Percentiles rank a stretch among this genome's conserved stretches.
Evolutionary conservation across 345 rosid genomes (phyloP).

Genomic region (Mallotus nudiflorus): DNA sequence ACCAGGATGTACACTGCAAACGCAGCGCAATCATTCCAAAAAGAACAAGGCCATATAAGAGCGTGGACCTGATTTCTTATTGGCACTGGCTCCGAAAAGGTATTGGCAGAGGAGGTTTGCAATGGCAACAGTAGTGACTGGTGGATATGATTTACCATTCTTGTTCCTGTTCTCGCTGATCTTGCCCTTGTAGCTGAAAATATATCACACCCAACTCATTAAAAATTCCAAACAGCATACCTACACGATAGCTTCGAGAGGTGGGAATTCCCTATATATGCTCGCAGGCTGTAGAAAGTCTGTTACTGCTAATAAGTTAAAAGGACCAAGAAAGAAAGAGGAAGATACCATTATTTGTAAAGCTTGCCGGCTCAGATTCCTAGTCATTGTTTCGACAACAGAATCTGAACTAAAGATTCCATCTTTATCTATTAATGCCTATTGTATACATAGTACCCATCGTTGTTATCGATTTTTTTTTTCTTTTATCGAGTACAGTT

Average conservation of each 20-base stretch:
- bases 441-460: too few relatives aligned
- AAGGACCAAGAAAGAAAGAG: background rate
- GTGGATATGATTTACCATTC: background rate
- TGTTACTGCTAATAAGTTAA: background rate
- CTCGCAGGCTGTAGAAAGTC: background rate
- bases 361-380: slow-evolving; percentile 3
- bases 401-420: too few relatives aligned
- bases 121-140: background rate
- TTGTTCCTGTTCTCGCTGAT: background rate
- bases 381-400: too few relatives aligned
- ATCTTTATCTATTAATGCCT: too few relatives aligned
- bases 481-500: too few relatives aligned
- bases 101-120: background rate
- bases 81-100: background rate
- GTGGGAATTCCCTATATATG: background rate
- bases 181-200: background rate
- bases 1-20: background rate
- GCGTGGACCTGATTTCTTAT: background rate
- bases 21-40: background rate
- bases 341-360: background rate
- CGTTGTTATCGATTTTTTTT: too few relatives aligned
- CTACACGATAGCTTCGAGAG: background rate
- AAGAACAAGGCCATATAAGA: slow-evolving; percentile 3
- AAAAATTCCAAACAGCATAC: slow-evolving; percentile 5
- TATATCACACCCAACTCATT: background rate